Base-by-base conservation (phyloP, 305 asterid genomes). In the Lippia alba region DNA sequence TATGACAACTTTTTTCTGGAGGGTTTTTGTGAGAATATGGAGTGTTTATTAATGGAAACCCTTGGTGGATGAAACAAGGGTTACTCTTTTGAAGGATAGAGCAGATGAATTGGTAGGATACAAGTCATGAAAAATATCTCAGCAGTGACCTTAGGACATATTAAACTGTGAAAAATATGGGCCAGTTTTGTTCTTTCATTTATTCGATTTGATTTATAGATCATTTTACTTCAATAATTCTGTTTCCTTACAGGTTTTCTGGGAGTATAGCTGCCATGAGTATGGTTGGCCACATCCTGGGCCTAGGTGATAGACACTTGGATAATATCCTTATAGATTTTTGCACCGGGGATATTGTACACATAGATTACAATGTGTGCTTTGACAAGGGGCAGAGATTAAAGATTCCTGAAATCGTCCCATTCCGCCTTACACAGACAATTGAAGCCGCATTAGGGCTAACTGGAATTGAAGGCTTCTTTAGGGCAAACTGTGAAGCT, bases 181-280 rank as follows among this genome's bases (percentile, higher is more conserved):
- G 34, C 14, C 46, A 67, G 67, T 15, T 15, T 36, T 36, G 41
- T 36, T 36, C 41, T 36, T 51, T 59, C 24, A 39, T 58, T 53
- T 48, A 63, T 33, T 76, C 65, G 34, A 32, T 70, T 10, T 10
- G 15, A 63, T 15, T 71, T 61, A 46, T 18, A 62, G 18, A 61
- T 15, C 48, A 12, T 19, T 77, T 69, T 45, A 40, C 58, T 54
- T 68, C 34, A 10, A 1, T 30, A 61, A 62, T 55, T 73, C 76
- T 69, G 58, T 76, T 64, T 71, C 50, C 69, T 76, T 83, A 84
- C 87, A 95, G 99, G 87, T 95, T 90, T 84, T 91, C 97, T 65
- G 94, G 98, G 64, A 92, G 96, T 74, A 88, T 95, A 60, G 98
- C 99, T 61, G 91, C 92, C 74, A 95, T 92, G 99, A 95, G 99